Evolutionary conservation across 75 land plant species (phyloP).

Genomic region (Picea sitchensis): DNA sequence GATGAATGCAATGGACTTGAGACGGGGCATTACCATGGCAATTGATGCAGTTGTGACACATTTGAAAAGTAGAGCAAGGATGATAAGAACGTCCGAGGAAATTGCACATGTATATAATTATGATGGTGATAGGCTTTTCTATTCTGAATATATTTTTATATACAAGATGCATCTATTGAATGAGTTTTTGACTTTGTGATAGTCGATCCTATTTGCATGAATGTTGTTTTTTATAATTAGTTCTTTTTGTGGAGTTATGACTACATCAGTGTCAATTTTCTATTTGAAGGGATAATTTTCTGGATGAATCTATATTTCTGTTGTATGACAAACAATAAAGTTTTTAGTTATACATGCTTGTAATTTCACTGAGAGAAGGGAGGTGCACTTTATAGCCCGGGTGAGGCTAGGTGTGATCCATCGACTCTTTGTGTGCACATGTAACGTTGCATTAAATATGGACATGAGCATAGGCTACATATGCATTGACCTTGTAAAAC

Average conservation of each 20-base stretch:
- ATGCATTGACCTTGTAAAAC: too few relatives aligned
- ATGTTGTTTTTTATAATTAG: neutral
- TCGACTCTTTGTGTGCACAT: too few relatives aligned
- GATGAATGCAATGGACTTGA: constrained; percentile 42
- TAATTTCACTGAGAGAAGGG: too few relatives aligned
- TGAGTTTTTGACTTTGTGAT: neutral
- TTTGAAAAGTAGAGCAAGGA: constrained; percentile 31
- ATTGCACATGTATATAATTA: constrained; percentile 27
- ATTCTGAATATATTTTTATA: neutral
- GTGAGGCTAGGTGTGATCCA: too few relatives aligned
- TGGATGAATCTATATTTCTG: too few relatives aligned
- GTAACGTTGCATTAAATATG: too few relatives aligned
- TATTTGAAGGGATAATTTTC: neutral
- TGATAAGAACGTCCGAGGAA: constrained; percentile 38
- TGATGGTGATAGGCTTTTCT: neutral
- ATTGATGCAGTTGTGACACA: constrained; percentile 31
- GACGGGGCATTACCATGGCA: constrained; percentile 30
- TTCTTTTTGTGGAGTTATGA: neutral
- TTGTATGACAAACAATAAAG: too few relatives aligned
- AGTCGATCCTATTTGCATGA: neutral
- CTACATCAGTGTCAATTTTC: neutral
- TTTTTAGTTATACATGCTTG: too few relatives aligned
- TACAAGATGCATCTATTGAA: neutral
- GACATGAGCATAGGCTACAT: too few relatives aligned
- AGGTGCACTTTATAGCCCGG: too few relatives aligned